A percentile compares a stretch with the other conserved stretches of the same genome.
Conservation (phyloP, 2,329 filamentous ascomycete species). For the Pseudomassariella vexata region DNA sequence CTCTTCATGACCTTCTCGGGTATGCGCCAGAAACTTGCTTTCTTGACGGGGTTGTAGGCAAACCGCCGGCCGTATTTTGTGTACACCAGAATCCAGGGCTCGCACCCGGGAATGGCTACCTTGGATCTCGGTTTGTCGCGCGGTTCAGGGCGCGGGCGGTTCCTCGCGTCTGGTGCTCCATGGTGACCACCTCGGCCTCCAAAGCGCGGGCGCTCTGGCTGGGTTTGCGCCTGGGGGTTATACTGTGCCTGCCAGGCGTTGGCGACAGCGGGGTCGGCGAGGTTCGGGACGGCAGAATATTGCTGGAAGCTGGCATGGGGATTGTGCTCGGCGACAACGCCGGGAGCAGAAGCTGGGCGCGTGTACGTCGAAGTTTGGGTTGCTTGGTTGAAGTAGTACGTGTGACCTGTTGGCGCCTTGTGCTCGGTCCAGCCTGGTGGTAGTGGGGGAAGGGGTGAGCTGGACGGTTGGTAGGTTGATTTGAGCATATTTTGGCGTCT, state of each 20-base stretch:
- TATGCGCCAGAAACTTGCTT: slow-evolving; percentile 92
- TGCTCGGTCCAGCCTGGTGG: slow-evolving; percentile 89
- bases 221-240: slow-evolving; percentile 31
- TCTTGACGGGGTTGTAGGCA: slow-evolving; percentile 80
- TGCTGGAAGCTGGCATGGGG: slow-evolving; percentile 34
- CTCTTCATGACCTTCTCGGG: slow-evolving; percentile 80
- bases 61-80: slow-evolving; percentile 88
- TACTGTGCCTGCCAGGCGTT: slow-evolving; percentile 57
- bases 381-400: slow-evolving; percentile 79
- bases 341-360: slow-evolving; percentile 47
- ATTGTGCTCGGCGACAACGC: slow-evolving; percentile 14
- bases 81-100: slow-evolving; percentile 87
- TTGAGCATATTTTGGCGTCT: slow-evolving; percentile 61
- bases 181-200: slow-evolving; percentile 35
- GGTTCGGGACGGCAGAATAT: slow-evolving; percentile 33
- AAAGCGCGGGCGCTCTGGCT: slow-evolving; percentile 24
- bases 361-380: slow-evolving; percentile 86
- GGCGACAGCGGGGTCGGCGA: slow-evolving; percentile 50
- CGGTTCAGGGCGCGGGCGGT: slow-evolving; percentile 62
- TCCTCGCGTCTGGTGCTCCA: slow-evolving; percentile 45
- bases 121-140: slow-evolving; percentile 77
- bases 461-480: slow-evolving; percentile 65
- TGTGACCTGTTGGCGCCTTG: slow-evolving; percentile 79
- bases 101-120: slow-evolving; percentile 70
- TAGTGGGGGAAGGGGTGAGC: slow-evolving; percentile 49